Percentiles rank a stretch among this genome's conserved stretches.
phyloP scores from a whole-genome alignment of 306 rosid species.

The Fragaria nilgerrensis region DNA sequence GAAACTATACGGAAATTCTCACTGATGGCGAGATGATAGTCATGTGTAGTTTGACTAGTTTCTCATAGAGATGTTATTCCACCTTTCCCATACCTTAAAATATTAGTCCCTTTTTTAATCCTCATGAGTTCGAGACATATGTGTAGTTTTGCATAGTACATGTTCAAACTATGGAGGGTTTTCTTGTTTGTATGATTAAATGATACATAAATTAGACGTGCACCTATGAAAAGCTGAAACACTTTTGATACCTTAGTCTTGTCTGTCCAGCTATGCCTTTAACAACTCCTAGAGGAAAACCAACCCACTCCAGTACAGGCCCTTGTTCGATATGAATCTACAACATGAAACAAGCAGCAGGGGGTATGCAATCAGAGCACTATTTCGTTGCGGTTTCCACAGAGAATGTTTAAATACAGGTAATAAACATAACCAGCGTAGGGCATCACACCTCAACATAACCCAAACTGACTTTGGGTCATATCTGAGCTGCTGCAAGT shows the following conservation, averaged over 20 bases:
- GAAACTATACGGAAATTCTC: not conserved
- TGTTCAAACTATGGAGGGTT: not conserved
- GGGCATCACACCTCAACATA: conserved; percentile 71
- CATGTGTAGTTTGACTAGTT: no score
- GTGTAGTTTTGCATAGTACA: not conserved
- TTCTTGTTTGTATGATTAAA: not conserved
- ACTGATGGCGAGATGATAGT: not conserved
- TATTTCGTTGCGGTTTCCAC: not conserved
- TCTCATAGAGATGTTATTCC: not conserved
- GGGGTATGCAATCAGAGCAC: conserved; percentile 8
- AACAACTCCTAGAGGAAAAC: conserved; percentile 88
- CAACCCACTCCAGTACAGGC: conserved; percentile 76
- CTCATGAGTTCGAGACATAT: not conserved
- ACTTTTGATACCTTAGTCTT: conserved; percentile 52
- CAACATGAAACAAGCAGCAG: conserved; percentile 9
- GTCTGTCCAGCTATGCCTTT: conserved; percentile 98
- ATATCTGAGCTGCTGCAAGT: conserved; percentile 67
- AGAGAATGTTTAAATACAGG: not conserved
- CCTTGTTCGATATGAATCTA: conserved; percentile 98
- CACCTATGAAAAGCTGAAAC: conserved; percentile 1
- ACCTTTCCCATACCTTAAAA: not conserved
- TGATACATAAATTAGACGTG: not conserved
- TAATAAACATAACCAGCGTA: conserved; percentile 1
- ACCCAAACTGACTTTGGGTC: conserved; percentile 79
- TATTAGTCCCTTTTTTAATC: not conserved